phyloP scores from a whole-genome alignment of 2,329 filamentous ascomycete genomes.

The Calycina marina region DNA sequence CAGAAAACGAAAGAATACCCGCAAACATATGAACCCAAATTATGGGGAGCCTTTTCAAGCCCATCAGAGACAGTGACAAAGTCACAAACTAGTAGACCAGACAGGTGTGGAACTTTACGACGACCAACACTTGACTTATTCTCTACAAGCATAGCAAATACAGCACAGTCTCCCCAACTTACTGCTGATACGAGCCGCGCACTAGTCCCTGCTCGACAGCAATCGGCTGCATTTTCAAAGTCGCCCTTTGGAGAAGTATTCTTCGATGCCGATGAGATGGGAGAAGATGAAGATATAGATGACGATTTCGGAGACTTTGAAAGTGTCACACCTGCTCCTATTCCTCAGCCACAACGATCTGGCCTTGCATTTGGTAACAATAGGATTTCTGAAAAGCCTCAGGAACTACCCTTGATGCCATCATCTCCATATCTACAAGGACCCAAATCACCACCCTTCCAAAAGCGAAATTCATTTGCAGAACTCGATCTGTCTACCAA shows the following conservation, averaged over 20 bases:
- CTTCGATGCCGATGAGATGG: conserved; percentile 25
- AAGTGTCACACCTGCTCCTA: conserved; percentile 27
- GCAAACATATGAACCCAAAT: too few species aligned
- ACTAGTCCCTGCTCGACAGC: too few species aligned
- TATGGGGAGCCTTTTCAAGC: too few species aligned
- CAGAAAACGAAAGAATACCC: too few species aligned
- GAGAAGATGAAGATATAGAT: conserved; percentile 28
- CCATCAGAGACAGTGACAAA: too few species aligned
- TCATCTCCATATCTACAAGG: conserved; percentile 33
- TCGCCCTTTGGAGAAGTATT: conserved; percentile 18
- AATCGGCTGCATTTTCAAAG: conserved; percentile 4
- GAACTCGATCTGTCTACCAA: conserved; percentile 33
- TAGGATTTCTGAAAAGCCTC: too few species aligned
- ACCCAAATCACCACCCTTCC: conserved; percentile 37
- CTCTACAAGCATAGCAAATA: conserved; percentile 10
- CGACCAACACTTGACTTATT: conserved; percentile 18
- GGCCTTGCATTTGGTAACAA: too few species aligned
- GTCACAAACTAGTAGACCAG: too few species aligned
- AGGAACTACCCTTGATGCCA: too few species aligned
- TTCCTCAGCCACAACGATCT: conserved; percentile 9
- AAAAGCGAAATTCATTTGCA: conserved; percentile 37
- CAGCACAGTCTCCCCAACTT: too few species aligned
- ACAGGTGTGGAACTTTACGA: conserved; percentile 11
- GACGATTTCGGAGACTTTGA: conserved; percentile 59
- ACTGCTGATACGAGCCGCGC: too few species aligned